Base-by-base conservation (phyloP, 2,329 filamentous ascomycete genomes). In the Alternaria arbusti region DNA sequence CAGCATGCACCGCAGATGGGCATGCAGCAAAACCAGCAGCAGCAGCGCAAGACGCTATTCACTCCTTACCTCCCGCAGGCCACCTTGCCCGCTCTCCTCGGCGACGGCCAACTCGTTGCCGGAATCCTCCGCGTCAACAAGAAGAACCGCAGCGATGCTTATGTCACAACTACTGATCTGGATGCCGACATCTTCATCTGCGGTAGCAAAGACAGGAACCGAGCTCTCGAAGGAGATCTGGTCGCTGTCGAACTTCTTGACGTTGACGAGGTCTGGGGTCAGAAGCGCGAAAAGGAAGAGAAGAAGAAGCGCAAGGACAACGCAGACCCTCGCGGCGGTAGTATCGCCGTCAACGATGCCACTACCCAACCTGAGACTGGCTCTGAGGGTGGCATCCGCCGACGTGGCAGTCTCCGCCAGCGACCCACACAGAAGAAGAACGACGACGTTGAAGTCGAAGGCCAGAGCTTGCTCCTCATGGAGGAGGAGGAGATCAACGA, bases 241-340 rank as follows among this genome's bases (percentile, higher is more conserved):
- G 96, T 99, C 62, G 96, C 96, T 30, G 89, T 99, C 57, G 96
- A 99, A 82, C 89, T 99, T 50, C 89, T 99, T 55, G 95, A 99
- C 76, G 96, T 99, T 8, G 96, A 98, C 78, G 96, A 99, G 78
- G 96, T 99, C 3, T 99, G 96, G 96, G 89, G 91, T 23, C 96
- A 99, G 85, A 99, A 99, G 86, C 93, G 94, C 60, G 96, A 99
- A 81, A 99, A 99, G 81, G 96, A 99, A 83, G 96, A 99, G 81
- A 99, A 99, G 88, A 99, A 99, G 89, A 99, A 98, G 85, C 92
- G 96, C 80, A 99, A 99, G 86, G 96, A 99, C 77, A 97, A 97
- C 63, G 96, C 94, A 32, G 96, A 98, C 78, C 94, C 93, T 63
- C 90, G 95, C 69, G 90, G 90, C 69, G 91, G 91, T 66, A 91